A percentile compares a stretch with the other conserved stretches of the same genome.
Conservation (phyloP, 2,329 filamentous ascomycete species). For the Claviceps arundinis region DNA sequence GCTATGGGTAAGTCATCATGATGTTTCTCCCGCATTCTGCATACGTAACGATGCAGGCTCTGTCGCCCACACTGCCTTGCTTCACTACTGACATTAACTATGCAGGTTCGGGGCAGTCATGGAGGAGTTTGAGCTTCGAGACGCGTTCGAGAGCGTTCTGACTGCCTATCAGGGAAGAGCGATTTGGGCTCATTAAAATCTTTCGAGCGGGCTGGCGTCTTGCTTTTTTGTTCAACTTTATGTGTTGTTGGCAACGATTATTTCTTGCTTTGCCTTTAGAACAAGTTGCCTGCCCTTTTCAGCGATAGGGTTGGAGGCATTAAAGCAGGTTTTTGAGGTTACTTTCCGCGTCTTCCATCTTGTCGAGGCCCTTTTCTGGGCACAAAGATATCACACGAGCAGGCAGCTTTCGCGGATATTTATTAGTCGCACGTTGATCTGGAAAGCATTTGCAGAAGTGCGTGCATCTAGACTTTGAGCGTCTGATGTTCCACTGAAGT, state of each 20-base stretch:
- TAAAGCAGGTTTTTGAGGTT: not conserved
- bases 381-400: not conserved
- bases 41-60: not conserved
- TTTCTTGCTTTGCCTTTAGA: not conserved
- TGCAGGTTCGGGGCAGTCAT: constrained; percentile 48
- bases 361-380: not conserved
- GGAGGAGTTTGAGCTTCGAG: constrained; percentile 57
- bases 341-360: not conserved
- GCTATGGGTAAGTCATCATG: constrained; percentile 62
- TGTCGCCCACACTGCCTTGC: not conserved
- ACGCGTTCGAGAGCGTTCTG: constrained; percentile 57
- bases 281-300: not conserved
- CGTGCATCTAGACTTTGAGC: not conserved
- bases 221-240: not conserved
- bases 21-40: not conserved
- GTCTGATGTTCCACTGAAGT: not conserved
- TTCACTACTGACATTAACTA: not conserved
- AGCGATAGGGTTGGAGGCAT: not conserved
- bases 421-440: not conserved
- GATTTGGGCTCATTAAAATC: constrained; percentile 8
- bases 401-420: not conserved
- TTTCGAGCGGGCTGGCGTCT: not conserved
- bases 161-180: constrained; percentile 8
- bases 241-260: not conserved
- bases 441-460: not conserved